Percentiles rank a stretch among this genome's conserved stretches.
These are phyloP conservation scores for Isochrysis galbana DNA, from an alignment of 78 protist genomes.

Conservation along the genomic window DNA sequence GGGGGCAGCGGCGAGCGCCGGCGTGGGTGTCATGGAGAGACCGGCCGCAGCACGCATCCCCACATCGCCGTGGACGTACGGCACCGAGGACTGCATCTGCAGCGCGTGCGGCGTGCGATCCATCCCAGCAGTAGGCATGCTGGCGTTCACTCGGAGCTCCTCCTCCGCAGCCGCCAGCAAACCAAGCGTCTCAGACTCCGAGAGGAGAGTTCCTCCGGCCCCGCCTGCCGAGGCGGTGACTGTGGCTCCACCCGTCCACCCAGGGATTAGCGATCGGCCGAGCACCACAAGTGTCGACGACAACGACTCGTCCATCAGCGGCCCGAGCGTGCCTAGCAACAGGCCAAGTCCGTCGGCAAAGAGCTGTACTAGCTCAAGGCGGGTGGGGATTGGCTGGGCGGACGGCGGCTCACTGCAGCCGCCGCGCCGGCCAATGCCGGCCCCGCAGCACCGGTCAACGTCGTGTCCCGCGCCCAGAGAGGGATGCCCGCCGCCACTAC, in stretches of 20 bases:
- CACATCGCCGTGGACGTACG: no score
- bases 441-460: background rate
- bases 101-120: no score
- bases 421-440: background rate
- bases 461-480: background rate
- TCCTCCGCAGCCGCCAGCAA: background rate
- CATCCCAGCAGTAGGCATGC: no score
- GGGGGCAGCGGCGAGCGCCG: no score
- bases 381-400: no score
- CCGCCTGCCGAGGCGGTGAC: background rate
- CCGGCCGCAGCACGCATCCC: no score
- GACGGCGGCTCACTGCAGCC: background rate
- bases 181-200: background rate
- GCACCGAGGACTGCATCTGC: no score
- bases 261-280: background rate
- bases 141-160: no score
- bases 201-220: no score
- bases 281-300: background rate
- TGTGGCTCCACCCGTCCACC: background rate
- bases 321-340: background rate
- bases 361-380: background rate
- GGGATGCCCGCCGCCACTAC: background rate
- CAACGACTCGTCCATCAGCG: background rate
- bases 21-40: no score
- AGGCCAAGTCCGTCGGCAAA: background rate